A percentile compares a stretch with the other conserved stretches of the same genome.
These are phyloP conservation scores for Erythrophleum fordii DNA, from an alignment of 306 rosid species.

Conservation along the genomic window DNA sequence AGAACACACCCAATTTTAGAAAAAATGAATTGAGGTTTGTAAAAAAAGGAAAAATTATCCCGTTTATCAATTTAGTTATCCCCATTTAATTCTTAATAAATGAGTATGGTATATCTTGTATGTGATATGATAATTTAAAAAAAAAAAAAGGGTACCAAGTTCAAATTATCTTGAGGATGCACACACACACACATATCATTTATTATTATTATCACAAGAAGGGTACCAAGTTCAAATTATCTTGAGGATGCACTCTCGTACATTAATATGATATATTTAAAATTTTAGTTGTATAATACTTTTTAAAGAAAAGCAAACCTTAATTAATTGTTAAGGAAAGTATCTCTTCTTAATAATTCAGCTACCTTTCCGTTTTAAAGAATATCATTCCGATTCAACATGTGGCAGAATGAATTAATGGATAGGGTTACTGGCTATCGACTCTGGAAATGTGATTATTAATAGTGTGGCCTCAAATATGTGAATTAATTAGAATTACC, in stretches of 20 bases:
- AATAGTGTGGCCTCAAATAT: not conserved
- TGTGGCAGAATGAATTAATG: not conserved
- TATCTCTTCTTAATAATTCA: not conserved
- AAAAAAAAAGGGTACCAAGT: too few species aligned
- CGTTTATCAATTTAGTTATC: too few species aligned
- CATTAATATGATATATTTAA: not conserved
- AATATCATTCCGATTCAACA: not conserved
- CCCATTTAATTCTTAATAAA: too few species aligned
- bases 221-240: not conserved
- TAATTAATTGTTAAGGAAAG: not conserved
- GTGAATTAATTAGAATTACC: not conserved
- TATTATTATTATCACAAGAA: not conserved
- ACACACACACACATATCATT: too few species aligned
- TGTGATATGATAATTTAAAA: too few species aligned
- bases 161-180: too few species aligned
- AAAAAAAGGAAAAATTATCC: too few species aligned
- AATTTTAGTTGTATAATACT: not conserved
- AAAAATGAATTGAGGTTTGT: not conserved
- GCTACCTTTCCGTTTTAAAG: not conserved
- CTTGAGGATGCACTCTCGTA: not conserved
- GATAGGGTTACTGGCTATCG: too few species aligned
- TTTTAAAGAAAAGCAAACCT: not conserved
- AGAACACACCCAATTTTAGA: not conserved
- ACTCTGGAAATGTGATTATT: too few species aligned
- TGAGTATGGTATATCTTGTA: too few species aligned